Conservation (phyloP, 371 early-diverging fungal genomes). For the Apophysomyces elegans region DNA sequence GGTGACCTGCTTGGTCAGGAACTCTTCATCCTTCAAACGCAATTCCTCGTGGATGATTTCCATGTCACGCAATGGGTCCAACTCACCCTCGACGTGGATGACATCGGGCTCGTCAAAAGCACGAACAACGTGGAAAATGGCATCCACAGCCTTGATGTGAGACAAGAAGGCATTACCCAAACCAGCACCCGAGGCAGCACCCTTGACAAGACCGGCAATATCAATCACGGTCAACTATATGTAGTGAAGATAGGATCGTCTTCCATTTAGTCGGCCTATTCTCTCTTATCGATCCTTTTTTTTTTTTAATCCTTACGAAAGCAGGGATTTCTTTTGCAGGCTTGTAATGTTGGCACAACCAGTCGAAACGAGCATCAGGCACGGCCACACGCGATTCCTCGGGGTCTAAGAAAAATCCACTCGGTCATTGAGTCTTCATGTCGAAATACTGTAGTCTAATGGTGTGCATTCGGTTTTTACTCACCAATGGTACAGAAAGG, state of each 20-base stretch:
- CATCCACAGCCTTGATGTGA: constrained; percentile 97
- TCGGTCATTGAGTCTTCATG: not conserved
- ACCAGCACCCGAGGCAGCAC: constrained; percentile 91
- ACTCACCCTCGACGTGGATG: constrained; percentile 94
- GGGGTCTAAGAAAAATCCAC: constrained; percentile 71
- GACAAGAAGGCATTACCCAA: constrained; percentile 98
- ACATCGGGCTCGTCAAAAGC: constrained; percentile 89
- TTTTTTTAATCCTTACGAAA: constrained; percentile 41
- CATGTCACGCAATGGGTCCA: constrained; percentile 96
- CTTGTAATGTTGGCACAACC: constrained; percentile 80
- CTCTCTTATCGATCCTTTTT: not conserved
- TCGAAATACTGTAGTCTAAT: not conserved
- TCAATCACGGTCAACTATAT: constrained; percentile 89
- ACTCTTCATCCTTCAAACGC: constrained; percentile 93
- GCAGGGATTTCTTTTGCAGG: constrained; percentile 73
- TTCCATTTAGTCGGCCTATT: not conserved
- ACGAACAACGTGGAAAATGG: constrained; percentile 98
- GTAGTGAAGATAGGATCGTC: constrained; percentile 44
- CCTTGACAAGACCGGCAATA: constrained; percentile 99
- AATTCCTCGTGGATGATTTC: constrained; percentile 97
- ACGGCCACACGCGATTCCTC: constrained; percentile 93
- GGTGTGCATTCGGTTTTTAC: not conserved
- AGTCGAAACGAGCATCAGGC: constrained; percentile 93
- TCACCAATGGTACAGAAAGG: constrained; percentile 84
- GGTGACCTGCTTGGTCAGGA: constrained; percentile 71